phyloP scores from a whole-genome alignment of 345 rosid species.

The Trapa bicornis region DNA sequence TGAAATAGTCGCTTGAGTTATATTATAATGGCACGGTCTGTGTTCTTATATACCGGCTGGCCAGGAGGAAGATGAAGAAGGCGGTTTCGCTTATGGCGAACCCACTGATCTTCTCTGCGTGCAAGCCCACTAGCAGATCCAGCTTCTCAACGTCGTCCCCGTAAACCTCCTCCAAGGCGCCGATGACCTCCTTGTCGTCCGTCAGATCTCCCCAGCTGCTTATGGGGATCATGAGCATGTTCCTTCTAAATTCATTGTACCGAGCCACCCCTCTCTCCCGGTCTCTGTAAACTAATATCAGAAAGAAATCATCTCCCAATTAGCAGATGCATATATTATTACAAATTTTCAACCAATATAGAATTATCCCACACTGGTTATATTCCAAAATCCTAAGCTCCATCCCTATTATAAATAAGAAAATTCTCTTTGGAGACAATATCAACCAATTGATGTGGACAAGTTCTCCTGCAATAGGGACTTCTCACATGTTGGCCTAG shows the following conservation, averaged over 20 bases:
- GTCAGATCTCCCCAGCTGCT: slow-evolving; percentile 64
- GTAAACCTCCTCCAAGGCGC: slow-evolving; percentile 43
- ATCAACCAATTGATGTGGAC: neutral
- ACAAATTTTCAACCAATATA: slow-evolving; percentile 39
- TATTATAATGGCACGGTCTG: neutral
- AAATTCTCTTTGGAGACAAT: no score
- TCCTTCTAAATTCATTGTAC: slow-evolving; percentile 60
- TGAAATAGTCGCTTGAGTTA: neutral
- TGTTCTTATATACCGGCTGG: slow-evolving; percentile 36
- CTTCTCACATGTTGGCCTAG: neutral
- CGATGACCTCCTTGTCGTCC: slow-evolving; percentile 36
- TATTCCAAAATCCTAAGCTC: no score
- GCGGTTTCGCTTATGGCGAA: slow-evolving; percentile 73
- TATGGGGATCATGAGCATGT: slow-evolving; percentile 56
- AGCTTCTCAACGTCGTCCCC: slow-evolving; percentile 62
- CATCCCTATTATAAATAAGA: no score
- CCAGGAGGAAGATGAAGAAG: slow-evolving; percentile 61
- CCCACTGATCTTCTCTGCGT: slow-evolving; percentile 64
- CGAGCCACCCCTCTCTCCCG: slow-evolving; percentile 57
- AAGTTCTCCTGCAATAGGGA: neutral
- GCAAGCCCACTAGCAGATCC: slow-evolving; percentile 49
- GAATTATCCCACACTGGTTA: no score
- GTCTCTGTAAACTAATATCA: slow-evolving; percentile 45
- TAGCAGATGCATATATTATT: slow-evolving; percentile 39
- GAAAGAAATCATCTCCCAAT: slow-evolving; percentile 16